A percentile compares a stretch with the other conserved stretches of the same genome.
Conservation (phyloP, 208 protist species). For the Acanthamoeba culbertsoni region DNA sequence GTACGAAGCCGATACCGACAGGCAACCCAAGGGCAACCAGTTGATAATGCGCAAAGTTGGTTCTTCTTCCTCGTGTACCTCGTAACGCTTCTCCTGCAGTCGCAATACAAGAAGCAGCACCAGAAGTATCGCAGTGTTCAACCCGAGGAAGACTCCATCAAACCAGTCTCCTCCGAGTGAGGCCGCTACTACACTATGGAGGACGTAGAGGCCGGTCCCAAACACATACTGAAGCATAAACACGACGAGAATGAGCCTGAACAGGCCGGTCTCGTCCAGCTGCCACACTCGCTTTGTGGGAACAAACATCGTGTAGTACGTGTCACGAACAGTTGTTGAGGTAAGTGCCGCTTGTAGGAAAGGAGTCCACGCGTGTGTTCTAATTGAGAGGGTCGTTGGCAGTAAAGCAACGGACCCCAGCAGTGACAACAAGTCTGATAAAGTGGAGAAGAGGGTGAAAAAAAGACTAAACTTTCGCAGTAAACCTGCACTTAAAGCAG, state of each 20-base stretch:
- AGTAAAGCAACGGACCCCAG: no score
- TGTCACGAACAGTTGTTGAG: no score
- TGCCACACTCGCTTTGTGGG: not conserved
- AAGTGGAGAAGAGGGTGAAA: no score
- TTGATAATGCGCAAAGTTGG: not conserved
- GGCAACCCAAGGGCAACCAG: not conserved
- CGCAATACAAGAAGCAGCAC: not conserved
- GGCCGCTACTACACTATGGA: not conserved
- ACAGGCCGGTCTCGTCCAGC: not conserved
- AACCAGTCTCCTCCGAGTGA: not conserved
- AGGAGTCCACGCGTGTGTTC: no score
- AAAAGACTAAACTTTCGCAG: no score
- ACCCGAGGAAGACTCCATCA: not conserved
- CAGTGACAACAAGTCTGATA: no score
- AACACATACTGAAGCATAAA: not conserved
- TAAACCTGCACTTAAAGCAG: no score
- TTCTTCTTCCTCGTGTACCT: not conserved
- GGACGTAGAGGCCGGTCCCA: not conserved
- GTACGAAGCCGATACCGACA: not conserved
- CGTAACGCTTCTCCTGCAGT: not conserved
- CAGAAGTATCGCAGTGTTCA: not conserved
- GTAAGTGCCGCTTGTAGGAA: not conserved
- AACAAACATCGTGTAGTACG: not conserved
- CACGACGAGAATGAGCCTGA: not conserved
- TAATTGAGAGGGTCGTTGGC: no score